phyloP scores from a whole-genome alignment of 2,329 filamentous ascomycete species.

The Aspergillus fijiensis region DNA sequence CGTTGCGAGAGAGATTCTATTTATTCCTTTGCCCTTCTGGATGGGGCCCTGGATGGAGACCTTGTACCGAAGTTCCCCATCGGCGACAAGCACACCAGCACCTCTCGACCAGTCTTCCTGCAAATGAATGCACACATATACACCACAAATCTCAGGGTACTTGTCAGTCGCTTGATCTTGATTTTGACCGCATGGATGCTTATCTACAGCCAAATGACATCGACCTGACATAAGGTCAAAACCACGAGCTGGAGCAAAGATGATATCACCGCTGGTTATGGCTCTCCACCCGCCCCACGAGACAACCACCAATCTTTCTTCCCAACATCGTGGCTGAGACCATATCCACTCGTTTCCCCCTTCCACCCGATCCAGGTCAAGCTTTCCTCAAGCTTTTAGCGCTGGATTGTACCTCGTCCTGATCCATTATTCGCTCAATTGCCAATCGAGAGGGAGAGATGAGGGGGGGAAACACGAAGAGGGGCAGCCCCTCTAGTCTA shows the following conservation, averaged over 20 bases:
- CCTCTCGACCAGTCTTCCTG: no score
- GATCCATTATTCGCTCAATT: slow-evolving; percentile 13
- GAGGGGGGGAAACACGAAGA: background rate
- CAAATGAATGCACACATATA: background rate
- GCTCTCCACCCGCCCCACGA: background rate
- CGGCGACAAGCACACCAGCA: no score
- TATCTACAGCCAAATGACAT: background rate
- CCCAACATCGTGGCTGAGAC: slow-evolving; percentile 8
- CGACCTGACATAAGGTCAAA: background rate
- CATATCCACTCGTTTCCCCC: slow-evolving; percentile 1
- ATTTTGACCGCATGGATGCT: no score
- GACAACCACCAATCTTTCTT: background rate
- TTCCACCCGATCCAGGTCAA: slow-evolving; percentile 16
- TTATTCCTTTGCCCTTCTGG: background rate
- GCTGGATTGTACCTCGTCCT: background rate
- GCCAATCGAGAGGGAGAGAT: background rate
- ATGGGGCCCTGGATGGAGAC: background rate
- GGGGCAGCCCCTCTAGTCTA: background rate
- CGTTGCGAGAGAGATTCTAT: background rate
- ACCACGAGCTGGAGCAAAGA: background rate
- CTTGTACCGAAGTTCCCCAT: no score
- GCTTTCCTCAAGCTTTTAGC: slow-evolving; percentile 25
- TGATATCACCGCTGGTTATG: background rate
- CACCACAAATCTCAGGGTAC: background rate
- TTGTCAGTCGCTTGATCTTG: background rate